Evolutionary conservation across 129 eudicot species (phyloP).

Genomic region (Lactuca saligna): DNA sequence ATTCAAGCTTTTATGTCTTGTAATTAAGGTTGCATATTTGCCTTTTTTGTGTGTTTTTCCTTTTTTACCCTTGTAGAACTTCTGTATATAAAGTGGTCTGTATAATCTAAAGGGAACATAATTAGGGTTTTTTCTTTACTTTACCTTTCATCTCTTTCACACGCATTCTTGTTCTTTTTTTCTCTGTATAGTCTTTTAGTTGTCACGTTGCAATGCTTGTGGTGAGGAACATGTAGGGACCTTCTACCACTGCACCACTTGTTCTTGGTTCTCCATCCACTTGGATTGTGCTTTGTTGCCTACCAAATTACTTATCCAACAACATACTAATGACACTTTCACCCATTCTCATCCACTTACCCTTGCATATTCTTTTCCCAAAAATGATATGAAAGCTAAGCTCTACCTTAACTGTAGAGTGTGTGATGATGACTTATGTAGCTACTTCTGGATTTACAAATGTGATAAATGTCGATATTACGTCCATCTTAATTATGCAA

Average conservation of each 20-base stretch:
- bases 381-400: not conserved
- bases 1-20: no score
- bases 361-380: constrained; percentile 20
- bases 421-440: not conserved
- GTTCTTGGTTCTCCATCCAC: not conserved
- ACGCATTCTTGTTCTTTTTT: no score
- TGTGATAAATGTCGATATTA: constrained; percentile 17
- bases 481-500: no score
- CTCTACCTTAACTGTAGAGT: not conserved
- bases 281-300: constrained; percentile 4
- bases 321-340: not conserved
- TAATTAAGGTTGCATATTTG: no score
- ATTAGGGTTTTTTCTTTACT: no score
- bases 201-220: constrained; percentile 1
- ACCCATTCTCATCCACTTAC: no score
- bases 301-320: not conserved
- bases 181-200: no score
- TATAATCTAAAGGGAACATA: no score
- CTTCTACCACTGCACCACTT: constrained; percentile 14
- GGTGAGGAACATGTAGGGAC: constrained; percentile 10
- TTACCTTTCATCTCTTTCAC: no score
- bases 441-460: not conserved
- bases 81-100: no score
- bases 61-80: no score
- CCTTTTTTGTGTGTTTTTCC: no score